These are phyloP conservation scores for Blastobotrys attinorum DNA, from an alignment of 805 yeast species.

Conservation along the genomic window DNA sequence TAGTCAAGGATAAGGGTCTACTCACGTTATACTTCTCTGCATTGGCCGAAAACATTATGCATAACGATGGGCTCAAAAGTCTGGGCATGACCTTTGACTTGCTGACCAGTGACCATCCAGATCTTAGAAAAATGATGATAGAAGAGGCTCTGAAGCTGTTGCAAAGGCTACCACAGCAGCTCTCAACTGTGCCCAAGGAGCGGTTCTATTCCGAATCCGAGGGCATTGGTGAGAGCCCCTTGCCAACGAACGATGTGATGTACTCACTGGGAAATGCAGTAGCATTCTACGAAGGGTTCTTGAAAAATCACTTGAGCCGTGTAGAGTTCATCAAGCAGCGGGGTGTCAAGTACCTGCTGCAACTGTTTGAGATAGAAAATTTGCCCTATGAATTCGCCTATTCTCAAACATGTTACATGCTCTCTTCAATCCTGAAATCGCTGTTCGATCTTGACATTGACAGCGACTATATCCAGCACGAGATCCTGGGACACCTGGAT, in stretches of 20 bases:
- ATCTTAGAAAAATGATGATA: slow-evolving; percentile 51
- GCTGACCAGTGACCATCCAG: slow-evolving; percentile 74
- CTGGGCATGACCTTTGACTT: slow-evolving; percentile 72
- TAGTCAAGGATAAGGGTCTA: slow-evolving; percentile 38
- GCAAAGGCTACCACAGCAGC: slow-evolving; percentile 20
- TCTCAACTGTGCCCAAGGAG: slow-evolving; percentile 21
- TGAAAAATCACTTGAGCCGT: slow-evolving; percentile 24
- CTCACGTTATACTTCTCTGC: slow-evolving; percentile 40
- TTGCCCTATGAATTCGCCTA: slow-evolving; percentile 28
- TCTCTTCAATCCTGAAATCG: slow-evolving; percentile 15
- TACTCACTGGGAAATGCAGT: slow-evolving; percentile 12
- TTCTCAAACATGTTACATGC: slow-evolving; percentile 17
- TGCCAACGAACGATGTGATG: slow-evolving; percentile 6
- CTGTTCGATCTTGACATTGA: slow-evolving; percentile 20
- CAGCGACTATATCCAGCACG: slow-evolving; percentile 14
- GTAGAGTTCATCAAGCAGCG: slow-evolving; percentile 22
- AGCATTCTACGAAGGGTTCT: slow-evolving; percentile 24
- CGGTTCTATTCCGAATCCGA: slow-evolving; percentile 15
- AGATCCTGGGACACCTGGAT: slow-evolving; percentile 6
- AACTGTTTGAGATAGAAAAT: slow-evolving; percentile 17
- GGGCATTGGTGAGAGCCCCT: neutral
- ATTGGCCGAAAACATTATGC: slow-evolving; percentile 40
- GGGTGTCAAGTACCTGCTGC: slow-evolving; percentile 19
- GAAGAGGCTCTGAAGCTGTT: slow-evolving; percentile 33
- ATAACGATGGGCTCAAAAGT: slow-evolving; percentile 41